Evolutionary conservation across 2,329 filamentous ascomycete genomes (phyloP).

Genomic region (Alternaria metachromatica): DNA sequence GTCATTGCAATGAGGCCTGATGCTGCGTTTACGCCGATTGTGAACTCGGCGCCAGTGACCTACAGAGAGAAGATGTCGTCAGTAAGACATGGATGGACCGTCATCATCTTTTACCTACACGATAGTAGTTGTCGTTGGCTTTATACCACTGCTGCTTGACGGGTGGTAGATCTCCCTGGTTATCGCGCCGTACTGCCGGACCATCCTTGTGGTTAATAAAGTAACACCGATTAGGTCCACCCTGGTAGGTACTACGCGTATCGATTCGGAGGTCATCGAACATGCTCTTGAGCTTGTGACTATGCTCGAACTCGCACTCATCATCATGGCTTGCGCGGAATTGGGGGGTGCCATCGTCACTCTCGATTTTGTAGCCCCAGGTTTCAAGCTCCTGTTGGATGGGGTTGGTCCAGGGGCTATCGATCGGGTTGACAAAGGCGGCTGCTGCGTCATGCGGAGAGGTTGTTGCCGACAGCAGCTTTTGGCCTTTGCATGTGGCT

Average conservation of each 20-base stretch:
- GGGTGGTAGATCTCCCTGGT: slow-evolving; percentile 7
- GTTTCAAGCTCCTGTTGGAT: slow-evolving; percentile 7
- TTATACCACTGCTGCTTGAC: slow-evolving; percentile 20
- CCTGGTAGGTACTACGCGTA: slow-evolving; percentile 3
- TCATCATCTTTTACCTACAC: slow-evolving; percentile 3
- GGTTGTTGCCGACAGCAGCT: slow-evolving; percentile 1
- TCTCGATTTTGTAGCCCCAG: slow-evolving; percentile 19
- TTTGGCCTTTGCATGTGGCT: not conserved
- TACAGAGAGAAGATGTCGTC: not conserved
- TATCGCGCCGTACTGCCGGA: slow-evolving; percentile 7
- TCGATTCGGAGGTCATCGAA: slow-evolving; percentile 16
- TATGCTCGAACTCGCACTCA: not conserved
- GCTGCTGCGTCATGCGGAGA: not conserved
- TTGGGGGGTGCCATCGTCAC: not conserved
- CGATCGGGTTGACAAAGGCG: slow-evolving; percentile 11
- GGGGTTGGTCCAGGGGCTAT: slow-evolving; percentile 13
- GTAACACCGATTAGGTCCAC: slow-evolving; percentile 21
- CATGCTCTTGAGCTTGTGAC: not conserved
- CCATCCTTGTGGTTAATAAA: slow-evolving; percentile 17
- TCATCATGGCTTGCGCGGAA: not conserved
- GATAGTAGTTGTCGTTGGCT: slow-evolving; percentile 18
- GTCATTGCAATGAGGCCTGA: slow-evolving; percentile 15
- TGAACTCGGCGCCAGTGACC: slow-evolving; percentile 19
- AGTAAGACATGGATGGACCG: not conserved
- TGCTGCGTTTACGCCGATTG: slow-evolving; percentile 16